Evolutionary conservation across 352 stramenopile genomes (phyloP), one percentile per base, ranked within the genome.

Genomic region (Pythium coloratum): DNA sequence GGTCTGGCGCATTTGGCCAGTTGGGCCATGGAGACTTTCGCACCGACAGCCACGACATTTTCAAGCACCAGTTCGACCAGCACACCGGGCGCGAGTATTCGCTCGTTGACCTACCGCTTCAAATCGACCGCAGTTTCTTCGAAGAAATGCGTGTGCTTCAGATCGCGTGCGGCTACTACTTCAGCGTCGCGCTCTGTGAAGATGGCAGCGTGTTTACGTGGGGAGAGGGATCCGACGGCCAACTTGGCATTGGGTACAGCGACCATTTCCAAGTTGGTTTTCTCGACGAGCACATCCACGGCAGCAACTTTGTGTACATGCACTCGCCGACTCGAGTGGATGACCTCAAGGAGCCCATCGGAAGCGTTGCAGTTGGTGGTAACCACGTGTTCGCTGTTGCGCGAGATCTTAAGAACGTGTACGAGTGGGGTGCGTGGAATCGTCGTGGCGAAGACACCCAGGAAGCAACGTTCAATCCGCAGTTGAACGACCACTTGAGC

Each of bases 291-390:
- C 77, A 91, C 47, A 84, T 93, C 20, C 83, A 83, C 42, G 76
- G 84, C 30, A 91, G 80, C 62, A 91, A 77, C 57, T 93, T 91
- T 34, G 83, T 90, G 7, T 93, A 83, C 68, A 89, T 91, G 60
- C 76, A 80, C n/a, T 76, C 80, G 5, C 82, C 82, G 4, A 81
- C 76, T 30, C 76, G 84, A 0, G 74, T 93, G 28, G 70, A 91
- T 32, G 65, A 76, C 1, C 59, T 92, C 2, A 86, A 86, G 20
- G 81, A 91, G 14, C 74, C 82, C 0, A 86, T 92, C 13, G 71
- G 76, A 0, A 76, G 57, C 42, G 69, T 92, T 12, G 70, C 75
- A 2, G 72, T 93, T 30, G 82, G 82, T 33, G 84, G 82, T 3
- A 93, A 93, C 50, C 82, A 90, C 56, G 77, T 89, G 2, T 92